Percentiles rank a stretch among this genome's conserved stretches.
phyloP scores from a whole-genome alignment of 176 grass and related monocot genomes.

The Cenchrus fungigraminus region DNA sequence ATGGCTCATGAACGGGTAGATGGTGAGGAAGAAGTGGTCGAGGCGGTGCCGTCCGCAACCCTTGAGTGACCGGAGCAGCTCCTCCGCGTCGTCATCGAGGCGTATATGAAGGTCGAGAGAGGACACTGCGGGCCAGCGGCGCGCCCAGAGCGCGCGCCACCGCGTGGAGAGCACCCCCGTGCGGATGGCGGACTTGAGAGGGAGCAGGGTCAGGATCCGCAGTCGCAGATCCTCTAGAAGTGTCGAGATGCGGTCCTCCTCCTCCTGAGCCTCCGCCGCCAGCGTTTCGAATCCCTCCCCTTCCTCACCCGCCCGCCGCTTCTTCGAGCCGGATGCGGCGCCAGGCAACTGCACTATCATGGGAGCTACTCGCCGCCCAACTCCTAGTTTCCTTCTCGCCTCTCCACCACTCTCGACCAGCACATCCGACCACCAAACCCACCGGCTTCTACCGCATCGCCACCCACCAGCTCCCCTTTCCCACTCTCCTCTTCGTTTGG shows the following conservation, averaged over 20 bases:
- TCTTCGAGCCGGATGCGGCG: neutral
- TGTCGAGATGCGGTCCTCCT: neutral
- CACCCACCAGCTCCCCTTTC: neutral
- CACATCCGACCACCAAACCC: neutral
- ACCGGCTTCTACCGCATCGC: neutral
- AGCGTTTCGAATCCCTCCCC: neutral
- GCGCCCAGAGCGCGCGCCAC: slow-evolving; percentile 25
- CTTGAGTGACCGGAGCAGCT: neutral
- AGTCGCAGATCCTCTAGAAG: slow-evolving; percentile 17
- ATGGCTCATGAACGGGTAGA: neutral
- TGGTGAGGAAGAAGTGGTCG: slow-evolving; percentile 38
- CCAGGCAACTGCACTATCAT: neutral
- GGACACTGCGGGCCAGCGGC: slow-evolving; percentile 15
- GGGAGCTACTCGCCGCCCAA: neutral
- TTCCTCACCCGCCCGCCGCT: neutral
- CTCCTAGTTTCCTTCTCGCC: neutral
- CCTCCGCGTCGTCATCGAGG: neutral
- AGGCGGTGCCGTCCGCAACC: neutral
- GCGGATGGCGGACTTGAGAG: slow-evolving; percentile 17
- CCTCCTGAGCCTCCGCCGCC: neutral
- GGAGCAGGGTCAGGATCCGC: slow-evolving; percentile 17
- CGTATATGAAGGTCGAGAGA: slow-evolving; percentile 19
- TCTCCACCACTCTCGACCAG: neutral
- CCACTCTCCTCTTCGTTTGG: too few species aligned
- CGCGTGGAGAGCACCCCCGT: neutral